Conservation (phyloP, 2,329 filamentous ascomycete species). For the Elsinoe batatas region DNA sequence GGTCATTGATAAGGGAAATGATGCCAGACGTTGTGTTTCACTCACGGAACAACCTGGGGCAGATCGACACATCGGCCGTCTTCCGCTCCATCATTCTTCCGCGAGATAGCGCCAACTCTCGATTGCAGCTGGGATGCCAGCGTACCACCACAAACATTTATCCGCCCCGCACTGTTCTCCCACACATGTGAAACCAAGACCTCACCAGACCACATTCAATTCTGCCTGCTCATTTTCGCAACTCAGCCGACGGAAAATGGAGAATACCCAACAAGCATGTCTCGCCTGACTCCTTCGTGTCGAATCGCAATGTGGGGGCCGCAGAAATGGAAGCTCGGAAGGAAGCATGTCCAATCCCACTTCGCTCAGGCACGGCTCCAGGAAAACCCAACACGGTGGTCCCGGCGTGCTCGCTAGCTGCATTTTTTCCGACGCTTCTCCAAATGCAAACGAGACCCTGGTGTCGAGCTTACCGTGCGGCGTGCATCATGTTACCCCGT, state of each 20-base stretch:
- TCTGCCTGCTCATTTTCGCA: neutral
- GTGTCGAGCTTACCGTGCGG: neutral
- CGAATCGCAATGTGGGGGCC: neutral
- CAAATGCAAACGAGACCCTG: constrained; percentile 9
- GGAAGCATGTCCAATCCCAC: neutral
- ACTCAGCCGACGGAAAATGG: neutral
- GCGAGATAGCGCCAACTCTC: neutral
- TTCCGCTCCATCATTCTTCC: constrained; percentile 8
- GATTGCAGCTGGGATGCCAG: neutral
- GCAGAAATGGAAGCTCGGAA: neutral
- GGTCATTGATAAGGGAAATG: constrained; percentile 11
- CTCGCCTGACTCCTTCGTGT: neutral
- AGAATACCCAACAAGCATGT: neutral
- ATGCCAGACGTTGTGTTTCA: constrained; percentile 1
- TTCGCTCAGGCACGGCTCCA: constrained; percentile 1
- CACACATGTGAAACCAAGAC: neutral
- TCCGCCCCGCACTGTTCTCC: constrained; percentile 4
- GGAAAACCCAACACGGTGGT: neutral
- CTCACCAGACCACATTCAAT: too few relatives aligned
- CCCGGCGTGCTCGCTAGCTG: neutral
- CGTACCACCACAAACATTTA: neutral
- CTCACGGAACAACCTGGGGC: constrained; percentile 2
- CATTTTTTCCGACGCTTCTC: constrained; percentile 3
- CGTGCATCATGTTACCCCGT: neutral
- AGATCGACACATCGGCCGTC: neutral